These are phyloP conservation scores for Tetrapisispora phaffii DNA, from an alignment of 805 yeast species.

Conservation along the genomic window DNA sequence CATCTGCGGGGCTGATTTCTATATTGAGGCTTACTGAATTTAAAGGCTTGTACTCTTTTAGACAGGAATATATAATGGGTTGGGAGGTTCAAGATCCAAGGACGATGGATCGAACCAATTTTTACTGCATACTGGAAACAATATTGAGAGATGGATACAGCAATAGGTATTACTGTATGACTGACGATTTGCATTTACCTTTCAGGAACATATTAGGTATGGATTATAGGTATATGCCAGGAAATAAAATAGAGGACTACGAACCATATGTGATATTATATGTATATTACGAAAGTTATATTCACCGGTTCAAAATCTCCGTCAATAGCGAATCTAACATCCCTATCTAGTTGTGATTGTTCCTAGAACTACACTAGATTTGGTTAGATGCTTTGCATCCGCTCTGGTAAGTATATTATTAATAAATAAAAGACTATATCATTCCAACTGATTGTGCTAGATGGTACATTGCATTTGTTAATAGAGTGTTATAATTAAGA, in stretches of 20 bases:
- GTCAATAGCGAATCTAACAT: background rate
- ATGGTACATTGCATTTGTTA: too few relatives aligned
- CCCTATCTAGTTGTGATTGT: background rate
- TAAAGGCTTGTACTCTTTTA: slow-evolving; percentile 21
- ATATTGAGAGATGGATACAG: background rate
- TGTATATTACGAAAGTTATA: slow-evolving; percentile 2
- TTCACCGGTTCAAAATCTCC: background rate
- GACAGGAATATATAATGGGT: slow-evolving; percentile 24
- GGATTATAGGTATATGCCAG: slow-evolving; percentile 15
- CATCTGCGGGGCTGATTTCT: slow-evolving; percentile 19
- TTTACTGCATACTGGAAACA: slow-evolving; percentile 4
- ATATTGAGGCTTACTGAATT: slow-evolving; percentile 21
- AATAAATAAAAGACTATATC: background rate
- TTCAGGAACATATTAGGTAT: slow-evolving; percentile 14
- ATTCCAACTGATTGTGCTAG: too few relatives aligned
- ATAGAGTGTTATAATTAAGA: too few relatives aligned
- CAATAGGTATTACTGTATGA: slow-evolving; percentile 7
- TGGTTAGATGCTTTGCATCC: too few relatives aligned
- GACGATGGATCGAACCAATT: slow-evolving; percentile 1
- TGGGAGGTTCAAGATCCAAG: slow-evolving; percentile 18
- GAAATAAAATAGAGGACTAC: slow-evolving; percentile 4
- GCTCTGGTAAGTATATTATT: background rate
- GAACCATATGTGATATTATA: slow-evolving; percentile 13
- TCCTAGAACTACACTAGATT: too few relatives aligned
- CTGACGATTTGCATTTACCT: slow-evolving; percentile 15